Percentiles rank a stretch among this genome's conserved stretches.
These are phyloP conservation scores for Syzygium jambos DNA, from an alignment of 345 rosid species.

Conservation along the genomic window DNA sequence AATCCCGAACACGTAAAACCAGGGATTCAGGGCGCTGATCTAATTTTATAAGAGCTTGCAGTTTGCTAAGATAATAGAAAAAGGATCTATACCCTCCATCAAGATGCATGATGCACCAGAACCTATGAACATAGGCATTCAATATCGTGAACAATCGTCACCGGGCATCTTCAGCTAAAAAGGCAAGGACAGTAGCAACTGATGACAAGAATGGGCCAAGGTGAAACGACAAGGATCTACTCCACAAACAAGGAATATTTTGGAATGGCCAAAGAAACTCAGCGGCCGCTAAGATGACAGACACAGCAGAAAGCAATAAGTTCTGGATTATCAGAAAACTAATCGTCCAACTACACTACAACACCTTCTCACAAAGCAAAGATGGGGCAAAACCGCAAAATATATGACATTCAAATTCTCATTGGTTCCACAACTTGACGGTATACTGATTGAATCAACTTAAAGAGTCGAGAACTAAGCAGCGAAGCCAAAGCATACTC, in stretches of 20 bases:
- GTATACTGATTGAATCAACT: neutral
- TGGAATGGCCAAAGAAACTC: neutral
- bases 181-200: neutral
- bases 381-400: neutral
- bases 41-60: neutral
- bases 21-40: neutral
- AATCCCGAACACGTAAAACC: neutral
- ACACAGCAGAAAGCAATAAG: neutral
- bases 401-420: neutral
- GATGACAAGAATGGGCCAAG: neutral
- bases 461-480: neutral
- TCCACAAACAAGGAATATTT: neutral
- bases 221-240: neutral
- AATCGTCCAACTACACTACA: neutral
- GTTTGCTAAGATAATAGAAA: neutral
- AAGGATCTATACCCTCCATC: neutral
- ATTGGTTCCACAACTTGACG: neutral
- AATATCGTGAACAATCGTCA: neutral
- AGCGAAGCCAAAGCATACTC: neutral
- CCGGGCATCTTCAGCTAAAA: neutral
- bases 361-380: neutral
- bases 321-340: neutral
- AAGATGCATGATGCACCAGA: neutral
- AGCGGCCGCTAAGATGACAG: neutral
- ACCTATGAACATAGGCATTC: neutral